Percentiles rank a stretch among this genome's conserved stretches.
Evolutionary conservation across 768 basidiomycete genomes (phyloP).

Genomic region (Trametes gibbosa): DNA sequence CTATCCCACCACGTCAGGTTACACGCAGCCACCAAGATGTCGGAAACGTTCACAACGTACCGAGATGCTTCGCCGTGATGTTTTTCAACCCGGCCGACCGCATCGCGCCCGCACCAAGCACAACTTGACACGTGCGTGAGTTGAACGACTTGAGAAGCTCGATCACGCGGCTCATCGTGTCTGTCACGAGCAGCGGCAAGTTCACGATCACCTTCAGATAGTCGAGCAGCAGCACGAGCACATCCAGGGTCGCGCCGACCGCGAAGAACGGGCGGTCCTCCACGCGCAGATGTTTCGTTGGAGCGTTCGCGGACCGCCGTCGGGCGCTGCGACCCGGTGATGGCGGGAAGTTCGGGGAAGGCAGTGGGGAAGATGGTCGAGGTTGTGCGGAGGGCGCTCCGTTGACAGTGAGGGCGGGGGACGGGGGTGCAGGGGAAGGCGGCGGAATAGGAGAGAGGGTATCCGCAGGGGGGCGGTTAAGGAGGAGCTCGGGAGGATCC

Average conservation of each 20-base stretch:
- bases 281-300: constrained; percentile 63
- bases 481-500: constrained; percentile 70
- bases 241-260: constrained; percentile 81
- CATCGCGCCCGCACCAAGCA: constrained; percentile 99
- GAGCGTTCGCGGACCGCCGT: constrained; percentile 17
- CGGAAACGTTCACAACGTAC: constrained; percentile 40
- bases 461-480: constrained; percentile 30
- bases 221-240: constrained; percentile 70
- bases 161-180: constrained; percentile 91
- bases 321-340: constrained; percentile 18
- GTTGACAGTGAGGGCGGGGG: constrained; percentile 19
- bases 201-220: constrained; percentile 89
- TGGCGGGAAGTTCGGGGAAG: constrained; percentile 23
- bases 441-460: constrained; percentile 28
- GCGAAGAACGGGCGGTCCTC: constrained; percentile 85
- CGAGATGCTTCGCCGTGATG: constrained; percentile 97
- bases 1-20: constrained; percentile 38
- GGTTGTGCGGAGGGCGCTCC: not conserved
- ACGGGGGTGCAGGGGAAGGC: constrained; percentile 19
- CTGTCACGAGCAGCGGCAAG: constrained; percentile 84
- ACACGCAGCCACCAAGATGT: not conserved
- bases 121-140: constrained; percentile 96
- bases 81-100: constrained; percentile 95
- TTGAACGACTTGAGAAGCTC: constrained; percentile 98
- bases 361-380: constrained; percentile 29